Base-by-base conservation (phyloP, 495 filamentous ascomycete species). In the Talaromyces nanjingensis region DNA sequence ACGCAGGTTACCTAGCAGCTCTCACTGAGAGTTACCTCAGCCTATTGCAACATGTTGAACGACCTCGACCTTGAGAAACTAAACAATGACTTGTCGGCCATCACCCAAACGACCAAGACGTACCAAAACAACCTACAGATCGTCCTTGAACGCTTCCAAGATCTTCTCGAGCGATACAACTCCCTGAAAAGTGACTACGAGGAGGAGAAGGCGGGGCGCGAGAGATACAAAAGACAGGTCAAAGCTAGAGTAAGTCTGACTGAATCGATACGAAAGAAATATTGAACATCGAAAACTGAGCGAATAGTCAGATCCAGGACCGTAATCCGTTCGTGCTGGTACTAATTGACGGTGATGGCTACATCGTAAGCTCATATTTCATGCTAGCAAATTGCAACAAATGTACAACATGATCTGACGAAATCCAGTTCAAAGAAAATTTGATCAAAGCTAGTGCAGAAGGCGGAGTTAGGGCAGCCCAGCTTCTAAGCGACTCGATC, bases 281-380 rank as follows among this genome's bases (percentile, higher is more conserved):
- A n/a, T 42, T 42, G 37, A 4, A 42, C 37, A n/a, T 42, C 37
- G 33, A 42, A 16, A 4, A 42, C 37, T 42, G 37, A 42, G 37
- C 12, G 4, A 42, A 42, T 16, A 42, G 37, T 42, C 37, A 2
- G n/a, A 49, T 59, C 52, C 62, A 81, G 75, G 81, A 81, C 7
- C 79, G 77, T n/a, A 86, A 84, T 66, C 80, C 86, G 3, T 87
- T 86, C 63, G 81, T 83, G 0, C 74, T 86, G 18, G 82, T 87
- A 8, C 72, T 88, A 6, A 72, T 88, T 24, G 86, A 89, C 64
- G 84, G 85, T 33, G 84, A 88, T 70, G 83, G 82, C 4, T 88
- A 86, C 68, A 71, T 85, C 33, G 73, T 76, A 33, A 60, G 72
- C 54, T 12, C 42, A 1, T 14, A 18, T 18, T 37, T 12, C 6